A percentile compares a stretch with the other conserved stretches of the same genome.
Evolutionary conservation across 2,329 filamentous ascomycete genomes (phyloP).

Genomic region (Fusarium brachygibbosum): DNA sequence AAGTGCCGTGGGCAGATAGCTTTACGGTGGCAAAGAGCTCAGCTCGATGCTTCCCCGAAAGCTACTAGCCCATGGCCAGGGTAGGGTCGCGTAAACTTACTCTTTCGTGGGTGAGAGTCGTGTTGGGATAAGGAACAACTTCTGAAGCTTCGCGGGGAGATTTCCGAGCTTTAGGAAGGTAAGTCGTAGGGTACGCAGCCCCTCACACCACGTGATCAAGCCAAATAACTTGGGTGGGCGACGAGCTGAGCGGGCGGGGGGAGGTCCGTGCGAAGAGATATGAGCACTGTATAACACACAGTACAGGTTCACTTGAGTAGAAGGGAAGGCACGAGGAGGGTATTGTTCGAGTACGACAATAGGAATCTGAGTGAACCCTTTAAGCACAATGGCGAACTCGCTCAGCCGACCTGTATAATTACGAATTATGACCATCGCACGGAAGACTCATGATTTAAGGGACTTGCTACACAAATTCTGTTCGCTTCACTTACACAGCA

Average conservation of each 20-base stretch:
- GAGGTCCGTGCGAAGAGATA: rapidly evolving
- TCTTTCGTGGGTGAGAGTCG: conserved; percentile 62
- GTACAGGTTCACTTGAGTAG: not conserved
- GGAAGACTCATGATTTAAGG: not conserved
- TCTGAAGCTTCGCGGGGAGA: conserved; percentile 46
- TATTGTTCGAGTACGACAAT: conserved; percentile 25
- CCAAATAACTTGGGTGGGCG: conserved; percentile 3
- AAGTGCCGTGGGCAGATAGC: conserved; percentile 16
- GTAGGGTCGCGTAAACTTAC: conserved; percentile 48
- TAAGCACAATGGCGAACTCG: not conserved
- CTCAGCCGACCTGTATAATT: not conserved
- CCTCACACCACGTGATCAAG: conserved; percentile 54
- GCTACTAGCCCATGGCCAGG: conserved; percentile 21
- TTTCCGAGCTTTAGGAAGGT: conserved; percentile 47
- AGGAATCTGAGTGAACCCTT: not conserved
- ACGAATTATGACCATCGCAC: not conserved
- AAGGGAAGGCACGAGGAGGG: conserved; percentile 22
- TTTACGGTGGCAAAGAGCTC: conserved; percentile 23
- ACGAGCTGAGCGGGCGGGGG: not conserved
- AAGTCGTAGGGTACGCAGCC: conserved; percentile 55
- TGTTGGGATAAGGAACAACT: conserved; percentile 60
- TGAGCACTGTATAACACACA: not conserved
- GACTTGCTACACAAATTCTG: conserved; percentile 19
- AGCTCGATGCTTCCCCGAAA: conserved; percentile 24
- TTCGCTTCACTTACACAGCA: conserved; percentile 6